Evolutionary conservation across 75 land plant species (phyloP), one percentile per base, ranked within the genome.

Genomic region (Isoetes taiwanensis): DNA sequence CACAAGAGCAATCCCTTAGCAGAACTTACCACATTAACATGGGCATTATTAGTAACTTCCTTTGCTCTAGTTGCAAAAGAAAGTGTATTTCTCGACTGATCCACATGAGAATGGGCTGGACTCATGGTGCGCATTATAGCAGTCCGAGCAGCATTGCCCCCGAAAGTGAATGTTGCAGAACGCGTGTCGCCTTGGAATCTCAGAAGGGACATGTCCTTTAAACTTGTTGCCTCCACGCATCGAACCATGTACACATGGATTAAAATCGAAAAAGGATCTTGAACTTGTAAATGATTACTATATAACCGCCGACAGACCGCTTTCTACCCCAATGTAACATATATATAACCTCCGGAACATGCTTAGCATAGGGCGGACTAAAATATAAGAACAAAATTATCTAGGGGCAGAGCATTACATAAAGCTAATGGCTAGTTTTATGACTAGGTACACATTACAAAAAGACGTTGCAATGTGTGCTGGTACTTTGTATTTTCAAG

Each of bases 111-210:
- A 35, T 77, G 59, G 41, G 99, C 99, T 68, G 99, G 99, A 59
- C 96, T 80, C 80, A 94, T 75, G 10, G 99, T 94, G 68, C 99
- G 88, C 25, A 94, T 82, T n/a, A 94, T 94, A 35, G 99, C 99
- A 50, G 96, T 94, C 60, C 84, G 69, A n/a, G n/a, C n/a, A 16
- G 96, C 86, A 76, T 94, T 94, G 41, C 99, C 99, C 50, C 99
- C 99, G 54, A n/a, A n/a, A 94, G 72, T 19, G 82, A 79, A 21
- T 77, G 76, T 61, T 94, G 99, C 41, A 94, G 54, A 38, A 94
- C 82, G 16, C 99, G 78, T 5, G 99, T 94, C 2, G 88, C 78
- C 67, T 94, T 94, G 28, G 99, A 94, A 59, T 94, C 96, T 61
- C 99, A 67, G 56, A 84, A 94, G 88, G 88, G 43, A 94, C 71